phyloP scores from a whole-genome alignment of 2,329 filamentous ascomycete genomes.

The Cordyceps tenuipes region DNA sequence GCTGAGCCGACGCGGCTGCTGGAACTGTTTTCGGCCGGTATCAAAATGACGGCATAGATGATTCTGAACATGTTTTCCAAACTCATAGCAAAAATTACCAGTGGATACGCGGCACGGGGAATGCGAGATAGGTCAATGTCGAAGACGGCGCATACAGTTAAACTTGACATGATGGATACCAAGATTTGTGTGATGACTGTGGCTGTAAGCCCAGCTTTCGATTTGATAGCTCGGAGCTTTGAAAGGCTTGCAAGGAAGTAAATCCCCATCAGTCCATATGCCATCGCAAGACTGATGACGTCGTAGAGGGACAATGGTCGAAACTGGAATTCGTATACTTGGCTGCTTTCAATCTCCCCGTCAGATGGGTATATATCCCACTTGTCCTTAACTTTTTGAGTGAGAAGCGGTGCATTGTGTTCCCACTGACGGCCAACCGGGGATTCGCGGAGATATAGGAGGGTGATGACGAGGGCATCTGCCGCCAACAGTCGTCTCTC shows the following conservation, averaged over 20 bases:
- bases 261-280: slow-evolving; percentile 53
- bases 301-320: slow-evolving; percentile 63
- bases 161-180: slow-evolving; percentile 68
- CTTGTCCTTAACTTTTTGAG: slow-evolving; percentile 37
- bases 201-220: slow-evolving; percentile 61
- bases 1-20: slow-evolving; percentile 64
- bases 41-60: slow-evolving; percentile 69
- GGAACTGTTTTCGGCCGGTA: slow-evolving; percentile 59
- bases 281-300: slow-evolving; percentile 52
- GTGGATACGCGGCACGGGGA: slow-evolving; percentile 64
- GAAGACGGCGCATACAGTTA: slow-evolving; percentile 69
- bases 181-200: slow-evolving; percentile 63
- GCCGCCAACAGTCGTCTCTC: slow-evolving; percentile 60
- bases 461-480: slow-evolving; percentile 69
- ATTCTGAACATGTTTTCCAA: slow-evolving; percentile 71
- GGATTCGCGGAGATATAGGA: slow-evolving; percentile 60
- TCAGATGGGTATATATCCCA: slow-evolving; percentile 60
- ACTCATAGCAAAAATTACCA: slow-evolving; percentile 69
- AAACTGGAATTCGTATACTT: slow-evolving; percentile 72
- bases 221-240: slow-evolving; percentile 67
- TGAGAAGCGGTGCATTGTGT: slow-evolving; percentile 45
- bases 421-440: slow-evolving; percentile 60
- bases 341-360: slow-evolving; percentile 44
- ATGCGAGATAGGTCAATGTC: slow-evolving; percentile 69
- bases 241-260: slow-evolving; percentile 62